Conservation (phyloP, 2,329 filamentous ascomycete genomes). For the Neopestalotiopsis sp. region DNA sequence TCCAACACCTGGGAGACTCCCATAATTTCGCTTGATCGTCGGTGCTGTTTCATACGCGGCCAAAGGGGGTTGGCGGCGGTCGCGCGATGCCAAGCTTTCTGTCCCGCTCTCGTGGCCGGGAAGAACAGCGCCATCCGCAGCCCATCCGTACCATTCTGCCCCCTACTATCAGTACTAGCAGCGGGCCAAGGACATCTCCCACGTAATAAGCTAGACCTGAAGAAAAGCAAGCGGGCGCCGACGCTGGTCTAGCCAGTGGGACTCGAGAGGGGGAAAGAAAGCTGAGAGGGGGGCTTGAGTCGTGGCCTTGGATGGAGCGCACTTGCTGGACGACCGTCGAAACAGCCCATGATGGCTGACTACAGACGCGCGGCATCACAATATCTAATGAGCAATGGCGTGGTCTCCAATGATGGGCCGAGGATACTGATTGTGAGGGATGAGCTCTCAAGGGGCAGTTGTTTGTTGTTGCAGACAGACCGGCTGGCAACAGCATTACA, state of each 20-base stretch:
- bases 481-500: neutral
- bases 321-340: neutral
- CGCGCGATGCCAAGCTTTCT: constrained; percentile 13
- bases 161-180: neutral
- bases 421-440: neutral
- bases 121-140: neutral
- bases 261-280: neutral
- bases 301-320: neutral
- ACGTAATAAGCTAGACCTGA: constrained; percentile 11
- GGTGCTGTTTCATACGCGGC: constrained; percentile 11
- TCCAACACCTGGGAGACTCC: constrained; percentile 3
- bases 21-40: constrained; percentile 13
- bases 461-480: neutral
- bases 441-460: neutral
- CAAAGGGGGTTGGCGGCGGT: constrained; percentile 2
- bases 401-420: neutral
- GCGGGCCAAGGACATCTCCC: constrained; percentile 6
- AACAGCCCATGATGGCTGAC: neutral
- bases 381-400: neutral
- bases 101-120: constrained; percentile 9
- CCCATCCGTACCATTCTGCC: neutral
- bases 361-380: constrained; percentile 11
- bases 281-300: neutral
- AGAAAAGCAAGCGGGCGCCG: neutral
- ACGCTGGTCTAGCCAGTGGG: constrained; percentile 5